These are phyloP conservation scores for Bimuria novae-zelandiae DNA, from an alignment of 2,329 filamentous ascomycete species.

Conservation along the genomic window DNA sequence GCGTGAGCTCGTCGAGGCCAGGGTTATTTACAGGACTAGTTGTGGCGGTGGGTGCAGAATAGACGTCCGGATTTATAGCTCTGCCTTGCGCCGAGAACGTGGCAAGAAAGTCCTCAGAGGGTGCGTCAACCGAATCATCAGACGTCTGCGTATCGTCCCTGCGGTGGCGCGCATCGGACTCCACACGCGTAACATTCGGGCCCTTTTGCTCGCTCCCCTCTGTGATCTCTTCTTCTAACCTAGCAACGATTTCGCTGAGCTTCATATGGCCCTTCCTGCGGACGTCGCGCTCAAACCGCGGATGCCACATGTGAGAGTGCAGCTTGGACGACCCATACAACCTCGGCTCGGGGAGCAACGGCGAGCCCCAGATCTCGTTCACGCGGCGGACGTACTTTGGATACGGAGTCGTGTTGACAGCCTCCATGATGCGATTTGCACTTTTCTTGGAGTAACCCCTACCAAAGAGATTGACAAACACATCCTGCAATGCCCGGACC, in stretches of 20 bases:
- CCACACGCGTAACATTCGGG: neutral
- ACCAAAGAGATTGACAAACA: slow-evolving; percentile 39
- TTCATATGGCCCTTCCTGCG: neutral
- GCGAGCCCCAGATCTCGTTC: slow-evolving; percentile 36
- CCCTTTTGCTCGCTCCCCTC: neutral
- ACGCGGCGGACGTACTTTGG: slow-evolving; percentile 28
- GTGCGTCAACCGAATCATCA: too few species aligned
- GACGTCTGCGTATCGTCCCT: neutral
- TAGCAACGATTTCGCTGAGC: neutral
- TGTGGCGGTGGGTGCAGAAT: too few species aligned
- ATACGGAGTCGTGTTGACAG: slow-evolving; percentile 26
- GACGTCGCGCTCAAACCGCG: slow-evolving; percentile 1
- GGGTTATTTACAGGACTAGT: too few species aligned
- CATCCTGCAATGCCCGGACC: slow-evolving; percentile 29
- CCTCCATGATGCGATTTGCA: slow-evolving; percentile 34
- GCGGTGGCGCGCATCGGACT: too few species aligned
- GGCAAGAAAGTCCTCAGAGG: neutral
- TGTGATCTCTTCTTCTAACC: neutral
- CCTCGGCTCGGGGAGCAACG: slow-evolving; percentile 28
- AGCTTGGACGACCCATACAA: slow-evolving; percentile 5
- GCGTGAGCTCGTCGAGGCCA: too few species aligned
- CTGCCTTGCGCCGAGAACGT: neutral
- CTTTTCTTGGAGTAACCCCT: slow-evolving; percentile 22
- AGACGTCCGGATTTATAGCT: neutral
- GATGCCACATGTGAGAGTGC: slow-evolving; percentile 15